Evolutionary conservation across 225 moss, liverwort and hornwort genomes (phyloP).

Genomic region (Pseudoscleropodium purum): DNA sequence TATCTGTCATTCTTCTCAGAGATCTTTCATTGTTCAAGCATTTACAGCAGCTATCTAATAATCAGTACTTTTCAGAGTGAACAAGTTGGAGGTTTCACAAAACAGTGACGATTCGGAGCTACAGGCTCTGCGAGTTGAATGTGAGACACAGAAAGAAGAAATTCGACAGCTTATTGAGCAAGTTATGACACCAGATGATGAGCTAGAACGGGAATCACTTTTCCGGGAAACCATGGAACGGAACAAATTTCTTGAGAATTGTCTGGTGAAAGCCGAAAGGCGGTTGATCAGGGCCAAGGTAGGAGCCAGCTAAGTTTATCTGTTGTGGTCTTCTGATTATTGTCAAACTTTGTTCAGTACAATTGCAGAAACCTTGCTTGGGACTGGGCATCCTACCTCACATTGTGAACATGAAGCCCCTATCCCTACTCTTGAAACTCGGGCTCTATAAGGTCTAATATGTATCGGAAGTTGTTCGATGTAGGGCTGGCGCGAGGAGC

Average conservation of each 20-base stretch:
- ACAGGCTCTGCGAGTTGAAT: conserved; percentile 13
- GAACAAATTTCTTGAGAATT: conserved; percentile 30
- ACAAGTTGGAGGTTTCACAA: conserved; percentile 26
- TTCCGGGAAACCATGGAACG: conserved; percentile 38
- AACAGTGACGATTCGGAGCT: conserved; percentile 18
- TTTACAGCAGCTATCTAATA: neutral
- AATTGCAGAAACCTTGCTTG: neutral
- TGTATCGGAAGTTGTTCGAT: neutral
- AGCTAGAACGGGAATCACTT: conserved; percentile 27
- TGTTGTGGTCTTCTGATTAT: neutral
- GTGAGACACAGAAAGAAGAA: conserved; percentile 36
- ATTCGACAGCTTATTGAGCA: conserved; percentile 43
- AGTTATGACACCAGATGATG: conserved; percentile 43
- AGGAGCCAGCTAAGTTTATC: neutral
- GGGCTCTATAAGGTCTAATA: neutral
- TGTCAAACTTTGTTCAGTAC: neutral
- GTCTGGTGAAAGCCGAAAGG: conserved; percentile 35
- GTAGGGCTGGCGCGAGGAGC: conserved; percentile 39
- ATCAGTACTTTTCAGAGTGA: conserved; percentile 6
- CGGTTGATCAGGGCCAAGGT: conserved; percentile 35
- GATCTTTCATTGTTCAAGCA: neutral
- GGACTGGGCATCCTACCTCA: neutral
- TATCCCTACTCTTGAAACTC: neutral
- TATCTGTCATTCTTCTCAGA: neutral
- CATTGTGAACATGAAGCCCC: neutral